Conservation (phyloP, 371 early-diverging fungal genomes). For the Apophysomyces variabilis region DNA sequence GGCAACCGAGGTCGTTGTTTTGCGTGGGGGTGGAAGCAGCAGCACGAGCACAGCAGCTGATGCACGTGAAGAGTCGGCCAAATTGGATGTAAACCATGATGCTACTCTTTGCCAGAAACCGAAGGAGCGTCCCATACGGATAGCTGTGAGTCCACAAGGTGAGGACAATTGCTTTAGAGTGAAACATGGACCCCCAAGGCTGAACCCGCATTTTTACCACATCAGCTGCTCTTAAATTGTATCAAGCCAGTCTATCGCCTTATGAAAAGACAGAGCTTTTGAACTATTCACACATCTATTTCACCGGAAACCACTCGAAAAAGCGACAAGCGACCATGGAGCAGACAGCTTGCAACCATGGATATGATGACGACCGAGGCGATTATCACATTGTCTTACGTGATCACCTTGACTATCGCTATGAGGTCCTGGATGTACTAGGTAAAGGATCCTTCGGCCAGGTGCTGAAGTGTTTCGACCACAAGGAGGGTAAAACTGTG, state of each 20-base stretch:
- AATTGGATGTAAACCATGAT: constrained; percentile 2
- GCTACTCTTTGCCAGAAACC: not conserved
- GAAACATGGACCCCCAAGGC: not conserved
- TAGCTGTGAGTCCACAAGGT: constrained; percentile 51
- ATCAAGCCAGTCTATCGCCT: constrained; percentile 68
- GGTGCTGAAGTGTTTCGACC: constrained; percentile 84
- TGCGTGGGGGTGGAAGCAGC: constrained; percentile 27
- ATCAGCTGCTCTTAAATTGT: constrained; percentile 60
- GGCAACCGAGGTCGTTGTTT: constrained; percentile 14
- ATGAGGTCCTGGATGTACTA: constrained; percentile 78
- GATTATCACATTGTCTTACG: constrained; percentile 76
- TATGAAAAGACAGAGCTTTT: constrained; percentile 87
- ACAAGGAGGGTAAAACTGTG: constrained; percentile 71
- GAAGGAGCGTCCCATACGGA: constrained; percentile 29
- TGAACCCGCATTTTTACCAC: not conserved
- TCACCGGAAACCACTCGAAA: constrained; percentile 76
- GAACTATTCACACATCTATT: constrained; percentile 82
- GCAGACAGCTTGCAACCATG: constrained; percentile 60
- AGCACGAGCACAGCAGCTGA: constrained; percentile 18
- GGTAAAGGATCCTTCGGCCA: constrained; percentile 95
- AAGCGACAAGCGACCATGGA: constrained; percentile 56
- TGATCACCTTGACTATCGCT: constrained; percentile 84
- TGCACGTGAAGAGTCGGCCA: constrained; percentile 18
- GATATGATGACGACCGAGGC: constrained; percentile 87
- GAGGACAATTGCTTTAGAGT: not conserved